phyloP scores from a whole-genome alignment of 192 early-diverging fungal genomes.

The Podila clonocystis region DNA sequence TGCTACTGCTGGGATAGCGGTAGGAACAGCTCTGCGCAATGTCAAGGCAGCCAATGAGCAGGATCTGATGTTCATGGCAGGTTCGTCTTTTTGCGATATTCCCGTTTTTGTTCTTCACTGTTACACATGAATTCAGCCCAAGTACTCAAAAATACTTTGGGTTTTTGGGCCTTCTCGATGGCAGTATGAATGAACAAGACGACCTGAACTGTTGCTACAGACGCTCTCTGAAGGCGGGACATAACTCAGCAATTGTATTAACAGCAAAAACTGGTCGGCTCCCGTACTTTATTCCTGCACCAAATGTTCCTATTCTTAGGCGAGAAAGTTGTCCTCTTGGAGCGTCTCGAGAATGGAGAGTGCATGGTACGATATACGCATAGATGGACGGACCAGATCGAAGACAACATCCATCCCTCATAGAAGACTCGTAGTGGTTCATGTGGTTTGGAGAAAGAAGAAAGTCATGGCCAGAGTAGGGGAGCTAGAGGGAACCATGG shows the following conservation, averaged over 20 bases:
- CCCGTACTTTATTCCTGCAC: not conserved
- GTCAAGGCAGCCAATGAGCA: not conserved
- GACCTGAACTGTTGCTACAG: no score
- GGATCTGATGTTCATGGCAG: slow-evolving; percentile 6
- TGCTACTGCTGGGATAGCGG: not conserved
- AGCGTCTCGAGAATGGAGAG: not conserved
- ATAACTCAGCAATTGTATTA: slow-evolving; percentile 1
- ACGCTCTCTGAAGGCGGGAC: not conserved
- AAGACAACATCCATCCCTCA: not conserved
- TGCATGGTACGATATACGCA: not conserved
- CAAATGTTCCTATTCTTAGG: not conserved
- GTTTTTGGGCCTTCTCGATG: no score
- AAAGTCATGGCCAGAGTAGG: no score
- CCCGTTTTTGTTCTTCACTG: no score
- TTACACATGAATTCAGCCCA: no score
- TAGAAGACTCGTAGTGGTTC: not conserved
- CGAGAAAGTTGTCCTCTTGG: slow-evolving; percentile 1
- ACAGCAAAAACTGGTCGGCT: not conserved
- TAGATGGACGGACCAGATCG: not conserved
- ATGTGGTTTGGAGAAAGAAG: no score
- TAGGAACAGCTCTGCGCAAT: not conserved
- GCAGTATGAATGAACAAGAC: no score
- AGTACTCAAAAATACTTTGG: no score
- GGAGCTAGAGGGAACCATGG: no score
- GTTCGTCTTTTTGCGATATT: not conserved